Conservation (phyloP, 1,139 yeast genomes). For the Taphrina flavorubra region DNA sequence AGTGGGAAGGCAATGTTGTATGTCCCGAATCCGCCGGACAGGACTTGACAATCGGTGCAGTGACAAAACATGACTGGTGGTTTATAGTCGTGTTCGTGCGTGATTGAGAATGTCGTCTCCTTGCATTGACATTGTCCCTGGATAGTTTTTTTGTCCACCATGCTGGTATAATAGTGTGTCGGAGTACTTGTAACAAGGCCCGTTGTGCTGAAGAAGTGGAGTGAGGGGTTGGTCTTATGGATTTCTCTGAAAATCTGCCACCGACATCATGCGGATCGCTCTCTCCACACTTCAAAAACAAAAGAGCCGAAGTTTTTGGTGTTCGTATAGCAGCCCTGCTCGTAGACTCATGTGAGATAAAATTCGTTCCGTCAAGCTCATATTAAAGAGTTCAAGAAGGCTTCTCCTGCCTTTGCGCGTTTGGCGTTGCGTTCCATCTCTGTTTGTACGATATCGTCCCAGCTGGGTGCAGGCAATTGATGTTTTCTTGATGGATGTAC, state of each 20-base stretch:
- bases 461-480: background rate
- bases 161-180: too few species aligned
- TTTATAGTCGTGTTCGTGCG: slow-evolving; percentile 10
- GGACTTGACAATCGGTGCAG: slow-evolving; percentile 15
- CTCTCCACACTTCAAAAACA: slow-evolving; percentile 3
- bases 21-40: slow-evolving; percentile 27
- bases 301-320: too few species aligned
- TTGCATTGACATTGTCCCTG: slow-evolving; percentile 16
- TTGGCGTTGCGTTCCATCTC: slow-evolving; percentile 7
- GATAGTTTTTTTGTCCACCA: slow-evolving; percentile 13
- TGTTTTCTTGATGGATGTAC: slow-evolving; percentile 22
- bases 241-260: background rate
- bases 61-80: slow-evolving; percentile 29
- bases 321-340: too few species aligned
- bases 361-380: background rate
- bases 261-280: slow-evolving; percentile 12
- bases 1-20: slow-evolving; percentile 20
- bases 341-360: too few species aligned
- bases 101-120: slow-evolving; percentile 12
- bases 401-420: slow-evolving; percentile 15
- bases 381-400: slow-evolving; percentile 8
- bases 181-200: background rate
- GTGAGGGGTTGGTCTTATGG: background rate
- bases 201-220: slow-evolving; percentile 1
- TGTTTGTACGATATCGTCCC: slow-evolving; percentile 2